phyloP scores from a whole-genome alignment of 2,329 filamentous ascomycete species.

The Dissoconium aciculare region DNA sequence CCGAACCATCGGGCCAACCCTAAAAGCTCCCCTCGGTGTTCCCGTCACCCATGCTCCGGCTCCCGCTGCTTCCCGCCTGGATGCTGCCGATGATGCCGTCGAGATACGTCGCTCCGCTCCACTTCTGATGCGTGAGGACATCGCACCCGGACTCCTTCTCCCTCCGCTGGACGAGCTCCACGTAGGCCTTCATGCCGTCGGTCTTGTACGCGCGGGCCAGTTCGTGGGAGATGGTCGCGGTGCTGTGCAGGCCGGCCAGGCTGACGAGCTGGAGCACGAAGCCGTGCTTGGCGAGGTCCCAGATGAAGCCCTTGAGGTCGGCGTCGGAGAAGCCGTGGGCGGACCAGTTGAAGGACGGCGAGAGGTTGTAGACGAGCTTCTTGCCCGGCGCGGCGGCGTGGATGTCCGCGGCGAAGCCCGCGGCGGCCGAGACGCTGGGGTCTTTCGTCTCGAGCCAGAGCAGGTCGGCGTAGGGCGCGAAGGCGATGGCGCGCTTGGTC shows the following conservation, averaged over 20 bases:
- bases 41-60: slow-evolving; percentile 86
- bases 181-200: slow-evolving; percentile 93
- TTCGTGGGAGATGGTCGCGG: slow-evolving; percentile 53
- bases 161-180: slow-evolving; percentile 74
- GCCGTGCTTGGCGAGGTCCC: slow-evolving; percentile 85
- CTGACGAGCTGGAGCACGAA: slow-evolving; percentile 52
- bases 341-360: slow-evolving; percentile 98
- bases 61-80: slow-evolving; percentile 78
- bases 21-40: slow-evolving; percentile 59
- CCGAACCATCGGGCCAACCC: no score
- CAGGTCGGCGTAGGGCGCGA: slow-evolving; percentile 83
- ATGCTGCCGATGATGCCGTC: slow-evolving; percentile 83
- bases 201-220: slow-evolving; percentile 69
- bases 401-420: slow-evolving; percentile 62
- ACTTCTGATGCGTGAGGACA: slow-evolving; percentile 89
- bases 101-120: slow-evolving; percentile 60
- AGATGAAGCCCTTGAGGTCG: slow-evolving; percentile 75
- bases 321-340: slow-evolving; percentile 76
- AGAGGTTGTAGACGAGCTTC: slow-evolving; percentile 90
- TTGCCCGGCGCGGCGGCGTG: slow-evolving; percentile 57
- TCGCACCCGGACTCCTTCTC: slow-evolving; percentile 88
- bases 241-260: slow-evolving; percentile 48
- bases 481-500: slow-evolving; percentile 83
- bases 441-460: slow-evolving; percentile 95
- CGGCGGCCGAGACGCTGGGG: slow-evolving; percentile 64